Percentiles rank a stretch among this genome's conserved stretches.
Conservation (phyloP, 2,329 filamentous ascomycete genomes). For the Fusarium sulawesiense region DNA sequence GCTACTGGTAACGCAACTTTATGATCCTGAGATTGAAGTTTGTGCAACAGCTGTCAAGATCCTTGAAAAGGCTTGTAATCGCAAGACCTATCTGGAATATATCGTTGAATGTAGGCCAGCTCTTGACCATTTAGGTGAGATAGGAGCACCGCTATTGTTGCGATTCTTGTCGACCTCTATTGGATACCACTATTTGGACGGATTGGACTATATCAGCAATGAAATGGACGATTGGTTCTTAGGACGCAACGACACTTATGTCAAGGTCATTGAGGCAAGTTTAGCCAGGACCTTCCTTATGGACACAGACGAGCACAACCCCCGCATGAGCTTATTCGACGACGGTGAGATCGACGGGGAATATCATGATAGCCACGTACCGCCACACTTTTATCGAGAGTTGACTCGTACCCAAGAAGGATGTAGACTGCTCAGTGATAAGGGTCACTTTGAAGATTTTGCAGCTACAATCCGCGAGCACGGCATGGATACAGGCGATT, state of each 20-base stretch:
- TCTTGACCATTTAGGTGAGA: slow-evolving; percentile 94
- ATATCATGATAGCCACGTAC: slow-evolving; percentile 75
- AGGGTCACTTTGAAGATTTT: slow-evolving; percentile 97
- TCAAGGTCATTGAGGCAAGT: slow-evolving; percentile 93
- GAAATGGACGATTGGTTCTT: slow-evolving; percentile 99
- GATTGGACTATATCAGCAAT: slow-evolving; percentile 97
- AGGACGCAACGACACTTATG: slow-evolving; percentile 95
- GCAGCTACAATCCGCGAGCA: slow-evolving; percentile 88
- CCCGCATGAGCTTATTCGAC: slow-evolving; percentile 68
- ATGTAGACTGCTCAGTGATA: slow-evolving; percentile 87
- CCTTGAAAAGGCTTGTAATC: slow-evolving; percentile 95
- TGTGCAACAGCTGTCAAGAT: slow-evolving; percentile 97
- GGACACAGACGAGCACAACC: slow-evolving; percentile 67
- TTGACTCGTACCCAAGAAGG: slow-evolving; percentile 92
- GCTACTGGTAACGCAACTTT: slow-evolving; percentile 95
- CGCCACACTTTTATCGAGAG: slow-evolving; percentile 98
- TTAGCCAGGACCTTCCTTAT: slow-evolving; percentile 86
- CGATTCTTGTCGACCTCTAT: slow-evolving; percentile 96
- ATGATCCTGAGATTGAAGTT: slow-evolving; percentile 96
- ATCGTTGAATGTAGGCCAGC: slow-evolving; percentile 96
- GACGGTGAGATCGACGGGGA: slow-evolving; percentile 68
- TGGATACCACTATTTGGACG: slow-evolving; percentile 96
- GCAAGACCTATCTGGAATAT: slow-evolving; percentile 89
- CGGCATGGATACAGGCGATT: slow-evolving; percentile 84
- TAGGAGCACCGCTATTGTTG: slow-evolving; percentile 90